phyloP scores from a whole-genome alignment of 176 grass and related monocot species.

The Triticum turgidum region DNA sequence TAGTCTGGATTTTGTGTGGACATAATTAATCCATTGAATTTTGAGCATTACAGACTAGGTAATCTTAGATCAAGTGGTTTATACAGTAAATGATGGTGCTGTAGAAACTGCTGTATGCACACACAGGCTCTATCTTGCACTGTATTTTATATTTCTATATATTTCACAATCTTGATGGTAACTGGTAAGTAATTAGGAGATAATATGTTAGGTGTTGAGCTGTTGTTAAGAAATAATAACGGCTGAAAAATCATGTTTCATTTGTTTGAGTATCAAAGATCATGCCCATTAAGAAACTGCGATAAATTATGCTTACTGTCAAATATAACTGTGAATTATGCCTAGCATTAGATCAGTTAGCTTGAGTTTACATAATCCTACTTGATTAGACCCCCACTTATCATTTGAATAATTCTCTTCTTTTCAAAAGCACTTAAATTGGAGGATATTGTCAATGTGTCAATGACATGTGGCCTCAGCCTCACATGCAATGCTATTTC shows the following conservation, averaged over 20 bases:
- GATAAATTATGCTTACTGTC: background rate
- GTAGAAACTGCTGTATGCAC: background rate
- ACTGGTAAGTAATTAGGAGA: slow-evolving; percentile 6
- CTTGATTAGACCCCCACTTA: background rate
- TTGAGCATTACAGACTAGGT: background rate
- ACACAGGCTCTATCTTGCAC: background rate
- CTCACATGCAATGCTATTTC: no score
- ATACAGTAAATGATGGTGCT: background rate
- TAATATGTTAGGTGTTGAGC: background rate
- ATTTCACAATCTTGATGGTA: background rate
- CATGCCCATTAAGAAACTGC: background rate
- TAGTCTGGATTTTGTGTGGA: background rate
- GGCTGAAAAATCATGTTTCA: background rate
- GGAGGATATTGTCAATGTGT: background rate
- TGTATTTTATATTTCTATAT: background rate
- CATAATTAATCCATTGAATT: background rate
- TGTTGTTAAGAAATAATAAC: slow-evolving; percentile 10
- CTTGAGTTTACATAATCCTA: background rate
- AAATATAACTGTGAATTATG: background rate
- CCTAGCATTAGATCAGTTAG: background rate
- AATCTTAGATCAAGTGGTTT: slow-evolving; percentile 13
- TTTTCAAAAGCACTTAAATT: background rate
- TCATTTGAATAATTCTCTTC: background rate
- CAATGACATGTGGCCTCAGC: background rate
- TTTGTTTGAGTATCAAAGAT: background rate